These are phyloP conservation scores for Aspergillus phoenicis DNA, from an alignment of 2,329 filamentous ascomycete species.

Conservation along the genomic window DNA sequence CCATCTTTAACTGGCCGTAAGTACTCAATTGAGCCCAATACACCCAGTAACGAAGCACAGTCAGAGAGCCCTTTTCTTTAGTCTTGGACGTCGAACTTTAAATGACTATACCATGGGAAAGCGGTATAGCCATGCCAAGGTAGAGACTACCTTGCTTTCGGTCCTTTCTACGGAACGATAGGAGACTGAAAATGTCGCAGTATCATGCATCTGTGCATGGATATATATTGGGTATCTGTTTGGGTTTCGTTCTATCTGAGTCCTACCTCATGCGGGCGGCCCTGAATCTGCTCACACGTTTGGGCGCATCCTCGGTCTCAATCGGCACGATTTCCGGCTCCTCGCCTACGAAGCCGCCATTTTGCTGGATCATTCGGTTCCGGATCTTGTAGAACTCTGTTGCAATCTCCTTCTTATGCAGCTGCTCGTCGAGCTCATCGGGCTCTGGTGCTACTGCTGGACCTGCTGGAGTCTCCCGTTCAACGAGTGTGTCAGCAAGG, in stretches of 20 bases:
- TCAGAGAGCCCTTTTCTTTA: conserved; percentile 42
- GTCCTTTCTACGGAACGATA: conserved; percentile 9
- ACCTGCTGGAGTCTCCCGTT: conserved; percentile 48
- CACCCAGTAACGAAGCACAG: conserved; percentile 26
- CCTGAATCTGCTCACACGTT: conserved; percentile 51
- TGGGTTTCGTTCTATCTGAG: conserved; percentile 12
- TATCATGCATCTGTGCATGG: background rate
- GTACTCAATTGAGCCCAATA: conserved; percentile 31
- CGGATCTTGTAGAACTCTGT: conserved; percentile 81
- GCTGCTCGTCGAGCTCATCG: conserved; percentile 70
- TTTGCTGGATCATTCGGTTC: conserved; percentile 77
- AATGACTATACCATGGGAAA: conserved; percentile 23
- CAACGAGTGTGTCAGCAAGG: conserved; percentile 62
- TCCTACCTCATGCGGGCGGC: conserved; percentile 46
- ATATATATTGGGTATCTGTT: conserved; percentile 22
- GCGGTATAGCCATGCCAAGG: conserved; percentile 19
- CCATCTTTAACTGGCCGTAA: conserved; percentile 27
- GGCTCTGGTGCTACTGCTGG: conserved; percentile 48
- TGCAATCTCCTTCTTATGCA: conserved; percentile 76
- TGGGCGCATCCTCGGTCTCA: conserved; percentile 60
- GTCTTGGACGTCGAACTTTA: conserved; percentile 31
- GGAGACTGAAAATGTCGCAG: background rate
- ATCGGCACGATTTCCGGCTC: conserved; percentile 68
- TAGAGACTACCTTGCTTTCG: conserved; percentile 1
- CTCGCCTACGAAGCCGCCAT: conserved; percentile 79